These are phyloP conservation scores for Chrysopogon serrulatus DNA, from an alignment of 176 grass and related monocot species.

Conservation along the genomic window DNA sequence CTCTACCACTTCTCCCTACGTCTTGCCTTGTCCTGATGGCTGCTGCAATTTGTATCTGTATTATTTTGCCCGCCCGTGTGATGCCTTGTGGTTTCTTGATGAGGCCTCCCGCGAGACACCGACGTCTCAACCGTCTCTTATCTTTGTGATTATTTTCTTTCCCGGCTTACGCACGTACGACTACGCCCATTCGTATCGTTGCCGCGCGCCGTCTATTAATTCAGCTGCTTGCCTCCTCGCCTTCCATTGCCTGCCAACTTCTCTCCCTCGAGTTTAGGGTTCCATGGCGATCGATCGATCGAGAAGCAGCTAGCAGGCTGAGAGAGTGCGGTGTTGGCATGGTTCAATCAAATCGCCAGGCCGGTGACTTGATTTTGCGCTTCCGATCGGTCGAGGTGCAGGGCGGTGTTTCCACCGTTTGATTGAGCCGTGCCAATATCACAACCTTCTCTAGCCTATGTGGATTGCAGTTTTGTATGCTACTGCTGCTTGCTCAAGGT, in stretches of 20 bases:
- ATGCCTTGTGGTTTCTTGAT: neutral
- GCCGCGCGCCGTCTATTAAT: constrained; percentile 28
- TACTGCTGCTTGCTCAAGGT: constrained; percentile 18
- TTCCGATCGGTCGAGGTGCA: neutral
- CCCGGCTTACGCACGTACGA: neutral
- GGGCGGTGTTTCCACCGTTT: neutral
- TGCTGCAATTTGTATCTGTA: constrained; percentile 26
- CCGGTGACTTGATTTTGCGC: neutral
- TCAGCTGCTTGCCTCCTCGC: neutral
- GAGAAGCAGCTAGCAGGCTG: neutral
- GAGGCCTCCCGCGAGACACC: constrained; percentile 7
- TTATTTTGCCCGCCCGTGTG: constrained; percentile 9
- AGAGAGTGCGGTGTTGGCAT: constrained; percentile 67
- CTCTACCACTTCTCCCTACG: neutral
- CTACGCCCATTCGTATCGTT: neutral
- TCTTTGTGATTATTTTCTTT: neutral
- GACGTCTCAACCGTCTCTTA: constrained; percentile 48
- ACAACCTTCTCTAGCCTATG: constrained; percentile 32
- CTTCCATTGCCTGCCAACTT: neutral
- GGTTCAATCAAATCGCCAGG: constrained; percentile 54
- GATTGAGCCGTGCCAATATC: constrained; percentile 92
- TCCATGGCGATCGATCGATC: neutral
- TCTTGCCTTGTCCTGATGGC: neutral
- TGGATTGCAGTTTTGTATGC: neutral
- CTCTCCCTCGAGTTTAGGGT: neutral